Base-by-base conservation (phyloP, 805 yeast genomes). In the Myxozyma nipponensis region DNA sequence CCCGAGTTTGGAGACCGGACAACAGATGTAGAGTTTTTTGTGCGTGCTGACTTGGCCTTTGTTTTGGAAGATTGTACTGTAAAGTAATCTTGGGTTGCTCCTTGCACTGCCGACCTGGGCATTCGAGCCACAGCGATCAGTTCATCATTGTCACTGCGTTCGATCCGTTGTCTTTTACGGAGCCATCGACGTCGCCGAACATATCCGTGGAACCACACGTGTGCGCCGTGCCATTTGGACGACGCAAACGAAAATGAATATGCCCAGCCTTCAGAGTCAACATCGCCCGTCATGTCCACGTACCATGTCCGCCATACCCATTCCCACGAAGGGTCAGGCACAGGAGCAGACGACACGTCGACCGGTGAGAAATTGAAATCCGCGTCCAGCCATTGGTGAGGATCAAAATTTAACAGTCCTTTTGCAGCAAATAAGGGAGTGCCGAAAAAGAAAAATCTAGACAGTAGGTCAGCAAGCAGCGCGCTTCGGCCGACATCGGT, bases 231-330 rank as follows among this genome's bases (percentile, higher is more conserved):
- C 95, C 95, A 86, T 41, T 65, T 62, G 23, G 58, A 59, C 19
- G 77, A 68, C 7, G 69, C 64, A 52, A 82, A 77, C 22, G 73
- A 58, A 67, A 77, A 70, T 50, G 84, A 73, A 62, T 86, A 86
- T 28, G 75, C 64, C 95, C 95, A 86, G n/a, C 95, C 95, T 61
- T 83, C 85, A 60, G 84, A 90, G 64, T 86, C 95, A 19, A 79
- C 84, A 61, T 84, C 88, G 37, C 69, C 67, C 3, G 69, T 63
- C 91, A 86, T 83, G 51, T 82, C 73, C 2, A 84, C 82, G 59
- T 80, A 82, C 95, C 95, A 86, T 47, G 73, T 70, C 13, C 72
- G 72, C 88, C 89, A 83, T 7, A 52, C 63, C 89, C 89, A 83
- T 47, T 65, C 62, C 89, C 88, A 83, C 39, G 72, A 66, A 21